Conservation (phyloP, 768 basidiomycete species). For the Botryobasidium botryosum region DNA sequence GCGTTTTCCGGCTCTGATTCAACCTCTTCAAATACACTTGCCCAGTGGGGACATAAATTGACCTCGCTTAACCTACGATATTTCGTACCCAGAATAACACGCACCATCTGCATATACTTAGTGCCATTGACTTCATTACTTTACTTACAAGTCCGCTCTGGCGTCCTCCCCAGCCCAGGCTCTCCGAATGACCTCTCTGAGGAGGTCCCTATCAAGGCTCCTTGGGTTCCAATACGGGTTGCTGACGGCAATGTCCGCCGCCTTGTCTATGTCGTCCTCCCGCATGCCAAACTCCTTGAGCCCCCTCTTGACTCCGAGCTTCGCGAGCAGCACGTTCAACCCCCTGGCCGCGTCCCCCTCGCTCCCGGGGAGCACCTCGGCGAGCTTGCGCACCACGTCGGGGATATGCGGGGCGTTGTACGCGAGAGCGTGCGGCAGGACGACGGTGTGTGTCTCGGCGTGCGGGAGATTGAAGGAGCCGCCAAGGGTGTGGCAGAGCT, state of each 20-base stretch:
- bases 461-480: constrained; percentile 27
- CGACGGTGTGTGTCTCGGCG: constrained; percentile 27
- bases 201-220: constrained; percentile 21
- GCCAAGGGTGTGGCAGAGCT: constrained; percentile 26
- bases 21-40: no score
- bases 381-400: constrained; percentile 21
- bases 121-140: no score
- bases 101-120: no score
- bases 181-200: constrained; percentile 18
- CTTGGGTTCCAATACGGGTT: constrained; percentile 27
- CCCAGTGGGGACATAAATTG: no score
- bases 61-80: no score
- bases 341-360: constrained; percentile 16
- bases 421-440: constrained; percentile 26
- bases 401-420: constrained; percentile 24
- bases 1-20: no score
- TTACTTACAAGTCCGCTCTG: no score
- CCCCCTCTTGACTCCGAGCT: constrained; percentile 20
- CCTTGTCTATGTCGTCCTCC: constrained; percentile 25
- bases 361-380: constrained; percentile 20
- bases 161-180: constrained; percentile 21
- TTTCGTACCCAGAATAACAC: no score
- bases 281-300: constrained; percentile 26
- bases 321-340: constrained; percentile 16
- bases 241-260: constrained; percentile 23